Percentiles rank a stretch among this genome's conserved stretches.
phyloP scores from a whole-genome alignment of 139 green algal species.

The Coelastrella sp. region DNA sequence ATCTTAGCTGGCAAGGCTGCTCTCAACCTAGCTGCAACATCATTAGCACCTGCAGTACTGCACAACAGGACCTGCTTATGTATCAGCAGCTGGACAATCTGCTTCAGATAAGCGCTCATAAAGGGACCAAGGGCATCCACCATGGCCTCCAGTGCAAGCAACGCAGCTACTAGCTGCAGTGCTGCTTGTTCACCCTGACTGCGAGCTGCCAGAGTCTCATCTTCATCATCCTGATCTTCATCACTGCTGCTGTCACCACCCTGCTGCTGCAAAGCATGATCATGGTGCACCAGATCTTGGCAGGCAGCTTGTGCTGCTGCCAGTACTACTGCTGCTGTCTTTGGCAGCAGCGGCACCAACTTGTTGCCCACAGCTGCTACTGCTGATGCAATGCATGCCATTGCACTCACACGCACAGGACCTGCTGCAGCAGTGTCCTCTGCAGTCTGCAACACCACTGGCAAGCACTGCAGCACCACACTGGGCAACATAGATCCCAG shows the following conservation, averaged over 20 bases:
- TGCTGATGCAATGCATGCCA: conserved; percentile 57
- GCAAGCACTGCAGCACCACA: conserved; percentile 64
- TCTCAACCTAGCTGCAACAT: conserved; percentile 40
- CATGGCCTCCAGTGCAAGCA: conserved; percentile 76
- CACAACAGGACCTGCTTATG: conserved; percentile 59
- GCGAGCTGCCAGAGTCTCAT: conserved; percentile 50
- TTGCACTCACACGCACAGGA: conserved; percentile 63
- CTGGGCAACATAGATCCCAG: conserved; percentile 59
- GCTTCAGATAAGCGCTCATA: conserved; percentile 73
- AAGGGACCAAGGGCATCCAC: conserved; percentile 73
- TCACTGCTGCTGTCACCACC: not conserved
- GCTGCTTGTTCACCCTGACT: conserved; percentile 46
- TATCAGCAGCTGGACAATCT: conserved; percentile 73
- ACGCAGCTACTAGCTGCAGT: conserved; percentile 67
- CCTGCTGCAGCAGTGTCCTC: conserved; percentile 17
- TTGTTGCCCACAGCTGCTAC: conserved; percentile 58
- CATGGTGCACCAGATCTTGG: conserved; percentile 30
- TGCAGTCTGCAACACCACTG: conserved; percentile 57
- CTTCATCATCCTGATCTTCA: conserved; percentile 22
- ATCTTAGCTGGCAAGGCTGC: conserved; percentile 55
- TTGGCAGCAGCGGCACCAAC: conserved; percentile 74
- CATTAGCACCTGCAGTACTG: not conserved
- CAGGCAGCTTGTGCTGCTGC: conserved; percentile 51
- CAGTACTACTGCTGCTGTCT: conserved; percentile 58
- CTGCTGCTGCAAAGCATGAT: not conserved